A percentile compares a stretch with the other conserved stretches of the same genome.
Evolutionary conservation across 2,329 filamentous ascomycete species (phyloP).

Genomic region (Colletotrichum magnum): DNA sequence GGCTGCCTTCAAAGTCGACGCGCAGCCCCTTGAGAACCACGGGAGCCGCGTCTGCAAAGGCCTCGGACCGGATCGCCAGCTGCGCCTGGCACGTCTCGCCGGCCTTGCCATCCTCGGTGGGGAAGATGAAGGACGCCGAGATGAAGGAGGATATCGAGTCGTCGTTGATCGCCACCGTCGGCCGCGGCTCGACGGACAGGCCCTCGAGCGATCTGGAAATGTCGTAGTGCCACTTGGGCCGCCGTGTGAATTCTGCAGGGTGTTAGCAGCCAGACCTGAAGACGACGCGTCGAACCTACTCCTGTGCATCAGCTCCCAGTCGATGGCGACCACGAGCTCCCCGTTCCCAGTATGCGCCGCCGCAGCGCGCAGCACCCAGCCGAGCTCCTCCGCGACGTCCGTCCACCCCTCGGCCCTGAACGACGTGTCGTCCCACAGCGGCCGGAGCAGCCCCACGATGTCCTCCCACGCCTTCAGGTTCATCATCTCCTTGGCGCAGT

Average conservation of each 20-base stretch:
- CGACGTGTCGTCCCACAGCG: slow-evolving; percentile 70
- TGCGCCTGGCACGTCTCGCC: slow-evolving; percentile 73
- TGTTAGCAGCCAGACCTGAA: slow-evolving; percentile 40
- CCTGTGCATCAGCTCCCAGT: slow-evolving; percentile 75
- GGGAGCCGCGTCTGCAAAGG: slow-evolving; percentile 65
- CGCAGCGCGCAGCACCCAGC: slow-evolving; percentile 72
- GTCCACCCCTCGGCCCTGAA: slow-evolving; percentile 74
- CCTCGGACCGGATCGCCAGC: slow-evolving; percentile 69
- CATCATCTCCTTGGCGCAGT: slow-evolving; percentile 70
- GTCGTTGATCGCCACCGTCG: slow-evolving; percentile 65
- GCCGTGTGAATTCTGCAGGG: slow-evolving; percentile 63
- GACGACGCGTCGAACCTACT: slow-evolving; percentile 56
- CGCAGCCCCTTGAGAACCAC: slow-evolving; percentile 66
- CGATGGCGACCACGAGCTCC: slow-evolving; percentile 71
- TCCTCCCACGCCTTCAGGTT: slow-evolving; percentile 66
- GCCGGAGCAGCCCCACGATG: slow-evolving; percentile 66
- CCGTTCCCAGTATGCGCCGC: slow-evolving; percentile 66
- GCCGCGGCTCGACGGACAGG: slow-evolving; percentile 59
- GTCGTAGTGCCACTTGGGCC: slow-evolving; percentile 73
- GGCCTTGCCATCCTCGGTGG: slow-evolving; percentile 70
- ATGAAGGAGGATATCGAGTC: slow-evolving; percentile 68
- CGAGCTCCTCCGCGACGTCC: slow-evolving; percentile 70
- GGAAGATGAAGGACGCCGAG: slow-evolving; percentile 70
- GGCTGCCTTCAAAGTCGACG: slow-evolving; percentile 69
- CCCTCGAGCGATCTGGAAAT: slow-evolving; percentile 70